Base-by-base conservation (phyloP, 345 rosid species). In the Theobroma cacao region DNA sequence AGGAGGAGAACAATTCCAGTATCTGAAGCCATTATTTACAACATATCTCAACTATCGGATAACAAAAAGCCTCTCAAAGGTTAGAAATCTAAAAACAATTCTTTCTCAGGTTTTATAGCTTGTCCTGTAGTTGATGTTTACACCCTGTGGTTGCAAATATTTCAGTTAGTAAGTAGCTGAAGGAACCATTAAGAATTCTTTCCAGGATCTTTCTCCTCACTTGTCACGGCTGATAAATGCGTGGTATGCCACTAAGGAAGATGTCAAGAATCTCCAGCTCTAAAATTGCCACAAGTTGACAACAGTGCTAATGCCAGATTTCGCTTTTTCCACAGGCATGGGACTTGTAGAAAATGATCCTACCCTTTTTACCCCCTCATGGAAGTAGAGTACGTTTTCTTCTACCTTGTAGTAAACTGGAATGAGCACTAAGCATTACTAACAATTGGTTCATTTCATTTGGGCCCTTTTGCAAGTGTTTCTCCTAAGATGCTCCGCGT, bases 141-240 rank as follows among this genome's bases (percentile, higher is more conserved):
- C 15, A 20, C 60, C 20, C 30, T 31, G 0, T 61, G 30, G 52
- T 64, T 80, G 85, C 86, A 89, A 89, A 83, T 53, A 53, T 83
- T 7, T 77, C 81, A 18, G 0, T 50, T 38, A 74, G 53, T 30
- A 59, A 22, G 81, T 77, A 10, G 86, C 83, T 10, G 74, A 83
- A 74, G 64, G 65, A 28, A 83, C 86, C 5, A 77, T 80, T 66
- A 80, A n/a, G 81, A 80, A 80, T 43, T 80, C 81, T 30, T 77
- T 71, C 52, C 80, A 65, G 72, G 85, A 83, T 38, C 8, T 80
- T 2, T 48, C 34, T 59, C 86, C 81, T 2, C 64, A 60, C 45
- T 78, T 75, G 30, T 18, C 83, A 14, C 65, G 34, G 22, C 10
- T 80, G 3, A 34, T 80, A 28, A 83, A 83, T 24, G 26, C 7